Conservation (phyloP, 1,284 basidiomycete species). For the Ceratobasidium sp. region DNA sequence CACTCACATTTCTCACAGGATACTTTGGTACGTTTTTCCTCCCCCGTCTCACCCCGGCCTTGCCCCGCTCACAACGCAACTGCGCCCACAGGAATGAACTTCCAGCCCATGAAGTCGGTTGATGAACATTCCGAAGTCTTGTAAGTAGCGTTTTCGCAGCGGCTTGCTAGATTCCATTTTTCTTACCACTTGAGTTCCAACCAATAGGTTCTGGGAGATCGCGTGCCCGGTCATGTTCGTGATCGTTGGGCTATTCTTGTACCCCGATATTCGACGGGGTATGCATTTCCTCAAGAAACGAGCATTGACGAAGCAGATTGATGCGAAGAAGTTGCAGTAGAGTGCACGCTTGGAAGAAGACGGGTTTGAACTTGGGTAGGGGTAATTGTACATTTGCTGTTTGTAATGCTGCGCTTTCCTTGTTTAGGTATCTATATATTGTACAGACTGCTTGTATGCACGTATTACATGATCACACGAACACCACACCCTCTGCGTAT, state of each 20-base stretch:
- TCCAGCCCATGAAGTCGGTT: constrained; percentile 59
- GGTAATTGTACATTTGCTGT: too few species aligned
- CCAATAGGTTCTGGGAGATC: constrained; percentile 72
- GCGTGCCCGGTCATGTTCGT: constrained; percentile 68
- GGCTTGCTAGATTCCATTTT: too few species aligned
- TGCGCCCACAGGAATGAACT: constrained; percentile 68
- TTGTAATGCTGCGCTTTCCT: too few species aligned
- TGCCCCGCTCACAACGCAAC: constrained; percentile 10
- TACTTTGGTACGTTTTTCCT: constrained; percentile 64
- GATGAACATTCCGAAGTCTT: constrained; percentile 51
- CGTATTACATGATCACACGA: too few species aligned
- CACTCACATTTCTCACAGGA: constrained; percentile 73
- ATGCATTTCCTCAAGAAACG: constrained; percentile 35
- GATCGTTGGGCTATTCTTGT: constrained; percentile 66
- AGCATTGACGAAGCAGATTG: constrained; percentile 20
- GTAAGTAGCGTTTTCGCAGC: constrained; percentile 59
- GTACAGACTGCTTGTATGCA: too few species aligned
- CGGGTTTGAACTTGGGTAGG: too few species aligned
- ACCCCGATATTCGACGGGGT: constrained; percentile 59
- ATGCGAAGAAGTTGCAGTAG: constrained; percentile 24
- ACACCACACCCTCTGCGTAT: too few species aligned
- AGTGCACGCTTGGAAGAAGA: too few species aligned
- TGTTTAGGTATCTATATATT: too few species aligned
- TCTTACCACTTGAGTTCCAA: constrained; percentile 24
- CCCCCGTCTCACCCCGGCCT: constrained; percentile 49